Conservation (phyloP, 176 grass and related monocot genomes). For the Bothriochloa decipiens region DNA sequence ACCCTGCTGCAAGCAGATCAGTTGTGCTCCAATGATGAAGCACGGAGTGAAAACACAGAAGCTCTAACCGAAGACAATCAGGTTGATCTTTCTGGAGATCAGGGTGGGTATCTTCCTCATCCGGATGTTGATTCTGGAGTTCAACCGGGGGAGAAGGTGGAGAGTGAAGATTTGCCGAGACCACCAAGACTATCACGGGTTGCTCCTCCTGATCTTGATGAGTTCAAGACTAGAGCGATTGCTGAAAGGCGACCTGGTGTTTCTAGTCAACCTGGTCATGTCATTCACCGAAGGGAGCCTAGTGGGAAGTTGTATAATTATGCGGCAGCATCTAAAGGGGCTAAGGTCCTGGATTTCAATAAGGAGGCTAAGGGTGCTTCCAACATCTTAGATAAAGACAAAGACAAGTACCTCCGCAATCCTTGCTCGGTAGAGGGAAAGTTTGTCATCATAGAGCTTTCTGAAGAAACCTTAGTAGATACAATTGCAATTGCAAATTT, state of each 20-base stretch:
- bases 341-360: slow-evolving; percentile 84
- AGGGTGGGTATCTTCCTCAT: slow-evolving; percentile 11
- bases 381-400: slow-evolving; percentile 96
- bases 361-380: slow-evolving; percentile 96
- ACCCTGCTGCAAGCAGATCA: slow-evolving; percentile 37
- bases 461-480: slow-evolving; percentile 96
- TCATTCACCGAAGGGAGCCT: slow-evolving; percentile 85
- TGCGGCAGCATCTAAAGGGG: slow-evolving; percentile 78
- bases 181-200: slow-evolving; percentile 60
- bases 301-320: slow-evolving; percentile 96
- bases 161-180: slow-evolving; percentile 50
- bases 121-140: slow-evolving; percentile 17
- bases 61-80: slow-evolving; percentile 31
- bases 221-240: slow-evolving; percentile 85
- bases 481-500: slow-evolving; percentile 90
- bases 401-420: slow-evolving; percentile 94
- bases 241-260: slow-evolving; percentile 58
- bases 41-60: slow-evolving; percentile 16
- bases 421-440: slow-evolving; percentile 94
- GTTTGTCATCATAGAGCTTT: slow-evolving; percentile 88
- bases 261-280: slow-evolving; percentile 54
- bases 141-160: slow-evolving; percentile 43
- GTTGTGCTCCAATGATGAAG: slow-evolving; percentile 30
- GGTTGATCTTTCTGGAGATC: slow-evolving; percentile 32
- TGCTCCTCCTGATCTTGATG: slow-evolving; percentile 68